Base-by-base conservation (phyloP, 768 basidiomycete genomes). In the Collybiopsis confluens region DNA sequence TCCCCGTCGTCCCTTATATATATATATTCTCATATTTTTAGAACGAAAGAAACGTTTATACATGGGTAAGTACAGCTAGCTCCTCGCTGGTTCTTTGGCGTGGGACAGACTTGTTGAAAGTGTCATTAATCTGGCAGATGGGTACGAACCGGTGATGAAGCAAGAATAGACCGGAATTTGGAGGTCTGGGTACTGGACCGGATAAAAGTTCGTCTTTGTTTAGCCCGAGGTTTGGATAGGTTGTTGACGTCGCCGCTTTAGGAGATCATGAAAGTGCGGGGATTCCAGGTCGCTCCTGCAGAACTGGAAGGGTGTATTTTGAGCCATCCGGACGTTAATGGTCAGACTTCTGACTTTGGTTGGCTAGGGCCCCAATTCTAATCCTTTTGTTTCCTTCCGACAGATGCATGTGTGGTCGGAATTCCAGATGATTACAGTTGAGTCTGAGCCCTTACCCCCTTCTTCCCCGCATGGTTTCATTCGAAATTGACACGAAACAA, bases 281-380 rank as follows among this genome's bases (percentile, higher is more conserved):
- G 88, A 2, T 85, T 84, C 63, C 86, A 89, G 62, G 86, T 89
- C 1, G 84, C 87, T 1, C 87, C 86, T 2, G 85, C 87, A 3
- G 86, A 87, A 57, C 70, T 88, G 8, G 86, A 88, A 60, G 86
- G 79, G 18, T 83, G 83, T 55, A 61, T 86, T n/a, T 64, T 86
- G 23, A 75, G 71, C 41, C 82, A 87, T 58, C 66, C 75, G 1
- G 84, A 85, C 58, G 78, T 88, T 21, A 71, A n/a, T 15, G 50
- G 50, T 52, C 21, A 21, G 36, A 3, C 30, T 26, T 18, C 16
- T 28, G 9, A 23, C n/a, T 36, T 36, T 47, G 18, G 27, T 20
- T 2, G 24, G 10, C 16, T 47, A 2, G n/a, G n/a, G 20, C 16
- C 26, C 26, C 16, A 28, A 16, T 9, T 4, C 13, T 21, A n/a